Conservation (phyloP, 345 rosid species). For the Salix exigua region DNA sequence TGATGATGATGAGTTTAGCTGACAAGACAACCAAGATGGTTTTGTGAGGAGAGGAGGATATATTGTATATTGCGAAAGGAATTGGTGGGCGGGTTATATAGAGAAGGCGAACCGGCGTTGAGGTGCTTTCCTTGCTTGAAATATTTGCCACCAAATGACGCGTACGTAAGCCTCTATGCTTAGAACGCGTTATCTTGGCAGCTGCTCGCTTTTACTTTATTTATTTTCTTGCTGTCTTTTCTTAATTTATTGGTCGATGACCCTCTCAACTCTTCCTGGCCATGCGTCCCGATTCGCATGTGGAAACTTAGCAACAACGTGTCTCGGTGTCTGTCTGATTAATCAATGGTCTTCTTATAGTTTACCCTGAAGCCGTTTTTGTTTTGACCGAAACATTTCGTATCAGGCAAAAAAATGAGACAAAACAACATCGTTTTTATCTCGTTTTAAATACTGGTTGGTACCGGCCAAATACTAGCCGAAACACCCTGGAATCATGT, state of each 20-base stretch:
- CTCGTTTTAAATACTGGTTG: too few relatives aligned
- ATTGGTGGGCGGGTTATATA: background rate
- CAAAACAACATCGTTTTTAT: too few relatives aligned
- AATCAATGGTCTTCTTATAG: background rate
- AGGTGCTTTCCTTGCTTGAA: background rate
- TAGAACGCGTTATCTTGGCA: background rate
- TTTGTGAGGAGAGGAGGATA: background rate
- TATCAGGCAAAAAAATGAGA: too few relatives aligned
- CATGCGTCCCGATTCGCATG: background rate
- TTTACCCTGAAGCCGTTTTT: too few relatives aligned
- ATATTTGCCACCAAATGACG: background rate
- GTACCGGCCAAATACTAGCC: too few relatives aligned
- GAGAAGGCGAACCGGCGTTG: background rate
- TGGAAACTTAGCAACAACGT: background rate
- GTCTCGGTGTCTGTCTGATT: background rate
- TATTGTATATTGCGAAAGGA: background rate
- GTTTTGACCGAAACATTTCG: too few relatives aligned
- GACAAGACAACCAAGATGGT: constrained; percentile 14
- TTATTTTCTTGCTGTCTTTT: background rate
- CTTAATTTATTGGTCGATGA: background rate
- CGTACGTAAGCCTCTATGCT: background rate
- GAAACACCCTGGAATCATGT: too few relatives aligned
- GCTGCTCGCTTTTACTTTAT: background rate
- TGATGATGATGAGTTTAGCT: background rate
- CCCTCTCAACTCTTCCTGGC: background rate